Evolutionary conservation across 345 rosid species (phyloP), one percentile per base, ranked within the genome.

Genomic region (Eucalyptus grandis): DNA sequence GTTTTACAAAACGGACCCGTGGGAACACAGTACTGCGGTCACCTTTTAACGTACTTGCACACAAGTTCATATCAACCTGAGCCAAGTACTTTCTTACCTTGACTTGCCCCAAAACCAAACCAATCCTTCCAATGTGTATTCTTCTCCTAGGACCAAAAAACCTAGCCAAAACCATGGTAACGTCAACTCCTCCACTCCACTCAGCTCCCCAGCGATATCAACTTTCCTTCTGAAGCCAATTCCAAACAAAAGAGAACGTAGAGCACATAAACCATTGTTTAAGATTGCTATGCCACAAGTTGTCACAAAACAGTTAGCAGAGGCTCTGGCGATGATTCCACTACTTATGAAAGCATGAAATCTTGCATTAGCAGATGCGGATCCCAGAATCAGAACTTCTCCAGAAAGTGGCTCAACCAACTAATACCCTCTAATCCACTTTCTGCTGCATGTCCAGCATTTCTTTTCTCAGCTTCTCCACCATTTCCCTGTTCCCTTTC

Each of bases 401-500:
- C 82, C 83, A 37, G 14, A 37, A 77, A 77, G 26, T 77, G 83
- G 82, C 22, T 37, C 22, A 77, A 37, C 83, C 47, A 77, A 72
- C 27, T 37, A 37, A 21, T 37, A 77, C 83, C 83, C 83, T 37
- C 47, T 21, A 37, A 37, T 77, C 27, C 83, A 37, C 27, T 37
- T 77, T 77, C 83, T 37, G 46, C 86, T 92, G 94, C 91, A 90
- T 72, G 89, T 92, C 95, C 51, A 89, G 86, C 95, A 94, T 94
- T 92, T 97, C 98, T 89, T 91, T 89, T 90, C 93, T 95, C 92
- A 98, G 86, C 87, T 87, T 89, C 30, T 91, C 92, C 34, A 90
- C 95, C 95, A 93, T 95, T 91, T 94, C 90, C 24, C 86, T 91
- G 90, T 97, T 93, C 62, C 98, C 98, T 65, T 51, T 88, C 88